Evolutionary conservation across 352 stramenopile species (phyloP), one percentile per base, ranked within the genome.

Genomic region (Globisporangium viniferum): DNA sequence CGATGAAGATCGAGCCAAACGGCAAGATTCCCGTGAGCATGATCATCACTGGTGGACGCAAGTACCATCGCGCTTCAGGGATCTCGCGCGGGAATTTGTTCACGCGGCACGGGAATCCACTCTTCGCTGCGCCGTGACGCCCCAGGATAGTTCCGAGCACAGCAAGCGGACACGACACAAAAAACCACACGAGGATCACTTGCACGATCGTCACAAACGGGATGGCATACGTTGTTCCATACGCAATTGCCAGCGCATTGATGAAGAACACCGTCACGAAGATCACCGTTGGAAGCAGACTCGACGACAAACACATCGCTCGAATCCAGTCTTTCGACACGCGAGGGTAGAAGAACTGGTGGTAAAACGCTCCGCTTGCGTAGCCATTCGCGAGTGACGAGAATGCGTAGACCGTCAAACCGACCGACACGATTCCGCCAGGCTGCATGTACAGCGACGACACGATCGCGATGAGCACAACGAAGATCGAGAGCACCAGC

Each of bases 1-100:
- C 98, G 74, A 99, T 99, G 76, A 99, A 99, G 76, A 99, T 99
- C 54, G 91, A 98, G 46, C 97, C 98, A 64, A 99, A 99, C 48
- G 96, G 98, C 18, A 99, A 80, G n/a, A 99, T 86, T 27, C 98
- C 98, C 46, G 97, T 98, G 24, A 98, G 77, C 27, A 93, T 78
- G 57, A 99, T 97, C 69, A 99, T 84, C 64, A 98, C 88, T 24
- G 77, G 75, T 22, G 88, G 81, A 22, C 88, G 86, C 44, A 94
- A 66, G 74, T 93, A 95, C 88, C 88, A 95, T 3, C 82, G 75
- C n/a, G 86, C 81, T 57, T 90, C 75, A 5, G 88, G 88, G 5
- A 95, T 77, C 74, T 93, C 88, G 66, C 96, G 88, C 48, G 97
- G 96, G 68, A 99, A 98, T 60, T 98, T 98, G 84, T 99, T 99